phyloP scores from a whole-genome alignment of 176 grass and related monocot species.

The Rhynchospora breviuscula region DNA sequence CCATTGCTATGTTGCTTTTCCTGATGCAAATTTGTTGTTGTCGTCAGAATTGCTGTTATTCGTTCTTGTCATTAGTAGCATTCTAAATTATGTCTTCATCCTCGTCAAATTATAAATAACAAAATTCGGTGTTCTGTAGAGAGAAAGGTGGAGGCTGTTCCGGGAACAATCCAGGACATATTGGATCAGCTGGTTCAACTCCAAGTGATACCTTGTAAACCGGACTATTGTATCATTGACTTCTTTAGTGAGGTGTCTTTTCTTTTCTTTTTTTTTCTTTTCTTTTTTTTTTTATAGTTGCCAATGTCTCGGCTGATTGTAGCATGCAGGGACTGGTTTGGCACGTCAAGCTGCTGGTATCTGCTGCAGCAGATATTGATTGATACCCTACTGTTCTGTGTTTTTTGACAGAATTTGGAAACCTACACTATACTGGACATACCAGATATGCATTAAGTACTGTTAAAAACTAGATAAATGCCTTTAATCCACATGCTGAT shows the following conservation, averaged over 20 bases:
- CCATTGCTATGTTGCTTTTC: background rate
- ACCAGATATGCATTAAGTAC: background rate
- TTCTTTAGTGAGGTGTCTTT: slow-evolving; percentile 69
- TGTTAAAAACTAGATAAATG: background rate
- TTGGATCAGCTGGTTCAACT: slow-evolving; percentile 57
- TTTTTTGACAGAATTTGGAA: background rate
- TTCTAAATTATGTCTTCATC: background rate
- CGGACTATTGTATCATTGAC: slow-evolving; percentile 91
- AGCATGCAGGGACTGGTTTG: background rate
- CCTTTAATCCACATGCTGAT: background rate
- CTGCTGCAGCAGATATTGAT: background rate
- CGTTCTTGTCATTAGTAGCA: background rate
- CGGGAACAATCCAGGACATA: slow-evolving; percentile 54
- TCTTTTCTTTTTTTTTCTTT: background rate
- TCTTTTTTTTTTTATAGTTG: background rate
- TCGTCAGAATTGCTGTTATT: background rate
- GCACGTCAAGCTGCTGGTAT: background rate
- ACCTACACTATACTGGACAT: background rate
- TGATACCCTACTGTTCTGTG: background rate
- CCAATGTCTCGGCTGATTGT: background rate
- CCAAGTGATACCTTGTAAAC: slow-evolving; percentile 59
- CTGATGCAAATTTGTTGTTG: background rate
- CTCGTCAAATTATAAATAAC: background rate
- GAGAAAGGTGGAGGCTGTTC: slow-evolving; percentile 63
- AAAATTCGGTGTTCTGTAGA: slow-evolving; percentile 34